Evolutionary conservation across 176 grass and related monocot species (phyloP), one percentile per base, ranked within the genome.

Genomic region (Oryza meyeriana): DNA sequence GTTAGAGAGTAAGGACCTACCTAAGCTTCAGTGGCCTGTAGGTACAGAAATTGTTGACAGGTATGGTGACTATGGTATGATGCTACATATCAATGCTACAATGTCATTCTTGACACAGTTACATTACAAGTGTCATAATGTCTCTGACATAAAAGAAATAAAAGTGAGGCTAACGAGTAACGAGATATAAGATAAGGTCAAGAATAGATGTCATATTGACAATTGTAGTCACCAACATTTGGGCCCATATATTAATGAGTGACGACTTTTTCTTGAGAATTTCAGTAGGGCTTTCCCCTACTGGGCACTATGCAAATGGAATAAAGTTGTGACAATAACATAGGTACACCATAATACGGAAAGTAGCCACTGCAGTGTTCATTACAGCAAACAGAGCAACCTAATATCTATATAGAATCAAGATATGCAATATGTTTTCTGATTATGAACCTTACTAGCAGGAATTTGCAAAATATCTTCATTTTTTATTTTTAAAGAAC

Each of bases 401-500:
- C 18, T 47, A 44, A n/a, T 61, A 29, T 47, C 8, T 70, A 50
- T 40, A 69, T 25, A 70, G 36, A 13, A 78, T 50, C 55, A n/a
- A 85, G 52, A 17, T 69, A 26, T 78, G 26, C 34, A 38, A 17
- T 69, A 26, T 78, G 26, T 33, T 31, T 85, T 77, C 38, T n/a
- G 31, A 66, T 75, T 59, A 59, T 1, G 11, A 35, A 25, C 32
- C 32, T 64, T 34, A 71, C 38, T 27, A 78, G 12, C 4, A 70
- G 28, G 13, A 70, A 78, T 28, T 71, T 78, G 35, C 22, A 77
- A 45, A 61, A 63, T 12, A 45, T n/a, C n/a, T 78, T 47, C n/a
- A 79, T 31, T 66, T 64, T 78, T 17, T 45, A 78, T 66, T 64
- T 78, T 17, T 45, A 78, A 59, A 22, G 31, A 63, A 48, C 65